These are phyloP conservation scores for Aspergillus sclerotioniger DNA, from an alignment of 495 filamentous ascomycete species.

Conservation along the genomic window DNA sequence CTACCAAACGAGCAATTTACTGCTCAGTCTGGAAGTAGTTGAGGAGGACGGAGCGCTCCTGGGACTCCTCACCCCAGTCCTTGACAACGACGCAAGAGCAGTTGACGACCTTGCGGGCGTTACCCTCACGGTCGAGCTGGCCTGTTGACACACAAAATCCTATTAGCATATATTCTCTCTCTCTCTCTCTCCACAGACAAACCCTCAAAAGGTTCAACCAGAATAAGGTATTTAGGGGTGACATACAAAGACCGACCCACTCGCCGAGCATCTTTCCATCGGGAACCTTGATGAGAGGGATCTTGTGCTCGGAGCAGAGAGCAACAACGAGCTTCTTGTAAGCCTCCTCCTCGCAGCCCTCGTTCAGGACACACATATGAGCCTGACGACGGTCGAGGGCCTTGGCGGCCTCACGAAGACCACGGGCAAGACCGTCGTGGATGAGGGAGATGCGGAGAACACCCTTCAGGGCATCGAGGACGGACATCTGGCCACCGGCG, in stretches of 20 bases:
- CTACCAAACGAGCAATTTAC: slow-evolving; percentile 44
- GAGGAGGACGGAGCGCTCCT: slow-evolving; percentile 95
- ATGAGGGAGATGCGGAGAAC: slow-evolving; percentile 97
- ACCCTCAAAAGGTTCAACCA: background rate
- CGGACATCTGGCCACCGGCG: slow-evolving; percentile 89
- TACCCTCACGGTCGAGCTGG: slow-evolving; percentile 97
- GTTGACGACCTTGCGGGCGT: slow-evolving; percentile 99
- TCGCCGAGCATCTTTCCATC: slow-evolving; percentile 99
- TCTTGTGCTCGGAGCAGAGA: slow-evolving; percentile 97
- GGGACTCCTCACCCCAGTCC: slow-evolving; percentile 99
- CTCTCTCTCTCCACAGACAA: background rate
- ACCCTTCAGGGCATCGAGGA: slow-evolving; percentile 94
- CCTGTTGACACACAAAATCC: slow-evolving; percentile 48
- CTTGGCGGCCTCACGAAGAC: slow-evolving; percentile 96
- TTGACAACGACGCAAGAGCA: slow-evolving; percentile 99
- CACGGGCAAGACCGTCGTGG: slow-evolving; percentile 98
- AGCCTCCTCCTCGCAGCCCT: slow-evolving; percentile 98
- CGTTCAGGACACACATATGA: slow-evolving; percentile 99
- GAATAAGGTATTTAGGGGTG: background rate
- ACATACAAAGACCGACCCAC: slow-evolving; percentile 99
- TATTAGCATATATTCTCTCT: slow-evolving; percentile 20
- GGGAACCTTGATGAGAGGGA: slow-evolving; percentile 98
- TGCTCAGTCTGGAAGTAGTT: slow-evolving; percentile 98
- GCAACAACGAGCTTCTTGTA: slow-evolving; percentile 99
- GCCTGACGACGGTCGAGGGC: slow-evolving; percentile 96